A percentile compares a stretch with the other conserved stretches of the same genome.
Evolutionary conservation across 2,329 filamentous ascomycete species (phyloP).

Genomic region (Cladosporium sphaerospermum): DNA sequence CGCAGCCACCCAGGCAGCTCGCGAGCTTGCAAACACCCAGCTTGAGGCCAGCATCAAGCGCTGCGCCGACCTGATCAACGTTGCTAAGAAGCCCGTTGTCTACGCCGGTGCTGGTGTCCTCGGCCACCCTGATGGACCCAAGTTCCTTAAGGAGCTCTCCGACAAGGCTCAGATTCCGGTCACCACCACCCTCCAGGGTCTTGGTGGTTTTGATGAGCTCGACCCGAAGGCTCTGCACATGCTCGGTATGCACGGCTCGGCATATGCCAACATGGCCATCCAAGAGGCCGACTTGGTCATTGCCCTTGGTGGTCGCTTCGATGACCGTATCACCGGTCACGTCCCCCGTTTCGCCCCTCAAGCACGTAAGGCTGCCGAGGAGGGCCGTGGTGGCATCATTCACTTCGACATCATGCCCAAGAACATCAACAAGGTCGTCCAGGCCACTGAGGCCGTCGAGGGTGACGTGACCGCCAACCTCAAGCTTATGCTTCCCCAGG

Average conservation of each 20-base stretch:
- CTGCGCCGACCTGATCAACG: conserved; percentile 76
- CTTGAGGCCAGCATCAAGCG: conserved; percentile 67
- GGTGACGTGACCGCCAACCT: conserved; percentile 84
- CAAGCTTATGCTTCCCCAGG: conserved; percentile 63
- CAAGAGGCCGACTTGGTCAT: conserved; percentile 95
- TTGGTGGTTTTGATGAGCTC: conserved; percentile 87
- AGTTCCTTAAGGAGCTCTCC: conserved; percentile 74
- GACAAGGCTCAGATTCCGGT: conserved; percentile 91
- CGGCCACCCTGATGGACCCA: conserved; percentile 68
- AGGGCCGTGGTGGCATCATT: conserved; percentile 86
- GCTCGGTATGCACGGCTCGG: conserved; percentile 97
- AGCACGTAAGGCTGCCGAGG: conserved; percentile 75
- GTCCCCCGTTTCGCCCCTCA: conserved; percentile 82
- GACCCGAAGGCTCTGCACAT: conserved; percentile 94
- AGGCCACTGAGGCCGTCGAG: conserved; percentile 91
- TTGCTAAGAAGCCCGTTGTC: conserved; percentile 87
- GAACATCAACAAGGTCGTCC: conserved; percentile 99
- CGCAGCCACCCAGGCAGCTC: conserved; percentile 75
- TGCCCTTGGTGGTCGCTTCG: conserved; percentile 86
- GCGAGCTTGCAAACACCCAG: conserved; percentile 65
- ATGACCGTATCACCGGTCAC: conserved; percentile 84
- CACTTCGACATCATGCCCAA: conserved; percentile 99
- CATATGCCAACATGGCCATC: conserved; percentile 97
- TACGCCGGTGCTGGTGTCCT: conserved; percentile 91
- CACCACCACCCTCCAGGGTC: conserved; percentile 88